phyloP scores from a whole-genome alignment of 768 basidiomycete genomes.

The Pholiota microspora region DNA sequence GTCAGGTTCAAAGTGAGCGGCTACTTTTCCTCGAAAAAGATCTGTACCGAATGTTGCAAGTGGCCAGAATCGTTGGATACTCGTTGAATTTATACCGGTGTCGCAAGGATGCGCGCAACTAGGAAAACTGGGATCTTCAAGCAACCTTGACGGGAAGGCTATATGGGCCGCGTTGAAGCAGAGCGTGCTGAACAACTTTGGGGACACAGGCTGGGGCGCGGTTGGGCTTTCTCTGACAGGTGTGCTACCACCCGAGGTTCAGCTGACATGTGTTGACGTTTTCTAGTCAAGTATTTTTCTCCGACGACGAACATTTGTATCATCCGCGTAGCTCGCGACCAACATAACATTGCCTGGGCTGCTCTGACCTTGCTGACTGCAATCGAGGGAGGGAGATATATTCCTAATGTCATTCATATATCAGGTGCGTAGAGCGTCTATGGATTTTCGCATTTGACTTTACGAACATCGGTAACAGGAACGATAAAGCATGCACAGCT shows the following conservation, averaged over 20 bases:
- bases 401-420: conserved; percentile 79
- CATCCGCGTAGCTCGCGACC: conserved; percentile 81
- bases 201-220: conserved; percentile 85
- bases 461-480: conserved; percentile 40
- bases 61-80: conserved; percentile 79
- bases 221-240: conserved; percentile 71
- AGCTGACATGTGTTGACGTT: neutral
- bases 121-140: conserved; percentile 22
- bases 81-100: conserved; percentile 76
- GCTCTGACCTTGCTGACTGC: conserved; percentile 67
- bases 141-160: conserved; percentile 52
- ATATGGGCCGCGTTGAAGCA: conserved; percentile 71
- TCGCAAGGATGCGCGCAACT: conserved; percentile 23
- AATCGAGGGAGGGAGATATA: conserved; percentile 55
- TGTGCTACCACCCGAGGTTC: conserved; percentile 26
- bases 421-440: conserved; percentile 55
- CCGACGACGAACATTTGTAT: conserved; percentile 82
- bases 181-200: conserved; percentile 71
- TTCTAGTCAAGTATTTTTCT: conserved; percentile 84
- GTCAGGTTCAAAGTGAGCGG: conserved; percentile 65
- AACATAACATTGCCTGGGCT: conserved; percentile 78
- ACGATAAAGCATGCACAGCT: conserved; percentile 86
- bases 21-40: neutral
- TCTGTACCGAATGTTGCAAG: conserved; percentile 9
- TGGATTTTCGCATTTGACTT: neutral